Conservation (phyloP, 1,139 yeast genomes). For the Yamadazyma spencermartinsiae region DNA sequence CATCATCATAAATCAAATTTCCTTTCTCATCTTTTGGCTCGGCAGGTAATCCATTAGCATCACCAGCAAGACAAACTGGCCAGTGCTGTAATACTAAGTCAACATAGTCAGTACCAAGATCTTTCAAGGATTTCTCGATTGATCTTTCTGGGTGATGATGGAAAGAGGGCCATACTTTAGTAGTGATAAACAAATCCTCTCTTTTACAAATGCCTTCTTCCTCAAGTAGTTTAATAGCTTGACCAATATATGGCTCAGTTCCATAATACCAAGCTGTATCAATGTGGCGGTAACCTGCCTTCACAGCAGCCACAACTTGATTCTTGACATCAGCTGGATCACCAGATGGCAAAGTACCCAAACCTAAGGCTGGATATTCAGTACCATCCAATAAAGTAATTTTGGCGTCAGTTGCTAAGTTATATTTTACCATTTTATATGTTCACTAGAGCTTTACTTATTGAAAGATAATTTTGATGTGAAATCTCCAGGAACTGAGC, state of each 20-base stretch:
- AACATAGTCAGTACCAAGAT: constrained; percentile 55
- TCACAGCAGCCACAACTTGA: constrained; percentile 40
- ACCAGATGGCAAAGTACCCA: constrained; percentile 37
- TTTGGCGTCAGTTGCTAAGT: constrained; percentile 23
- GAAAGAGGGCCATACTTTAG: constrained; percentile 57
- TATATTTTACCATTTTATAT: constrained; percentile 12
- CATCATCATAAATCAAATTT: constrained; percentile 40
- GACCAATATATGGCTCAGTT: constrained; percentile 50
- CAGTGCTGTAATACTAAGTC: constrained; percentile 63
- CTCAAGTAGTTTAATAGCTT: constrained; percentile 49
- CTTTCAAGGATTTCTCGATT: constrained; percentile 33
- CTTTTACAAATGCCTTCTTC: constrained; percentile 49
- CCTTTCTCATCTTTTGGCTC: constrained; percentile 43
- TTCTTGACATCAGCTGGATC: constrained; percentile 34
- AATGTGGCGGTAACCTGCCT: constrained; percentile 43
- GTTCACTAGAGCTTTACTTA: not conserved
- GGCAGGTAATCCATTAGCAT: constrained; percentile 37
- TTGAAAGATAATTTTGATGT: not conserved
- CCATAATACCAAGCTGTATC: constrained; percentile 53
- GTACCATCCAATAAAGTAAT: constrained; percentile 32
- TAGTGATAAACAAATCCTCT: constrained; percentile 59
- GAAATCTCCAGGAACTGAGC: not conserved
- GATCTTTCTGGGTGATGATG: constrained; percentile 40
- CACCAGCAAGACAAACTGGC: constrained; percentile 49
- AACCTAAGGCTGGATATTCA: constrained; percentile 39